Evolutionary conservation across 2,329 filamentous ascomycete genomes (phyloP).

Genomic region (Venturia pyrina): DNA sequence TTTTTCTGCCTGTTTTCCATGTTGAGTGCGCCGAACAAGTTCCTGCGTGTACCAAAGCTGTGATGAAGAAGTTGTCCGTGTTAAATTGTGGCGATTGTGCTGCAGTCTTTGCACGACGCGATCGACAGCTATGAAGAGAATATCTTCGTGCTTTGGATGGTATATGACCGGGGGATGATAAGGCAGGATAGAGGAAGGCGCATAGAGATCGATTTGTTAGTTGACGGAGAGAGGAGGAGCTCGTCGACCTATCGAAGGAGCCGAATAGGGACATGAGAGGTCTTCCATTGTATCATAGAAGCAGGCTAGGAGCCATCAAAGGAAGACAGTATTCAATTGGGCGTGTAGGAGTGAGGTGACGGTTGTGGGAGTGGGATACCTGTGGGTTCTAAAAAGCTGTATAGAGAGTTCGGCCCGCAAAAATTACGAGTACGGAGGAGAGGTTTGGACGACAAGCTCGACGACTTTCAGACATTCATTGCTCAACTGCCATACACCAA

Average conservation of each 20-base stretch:
- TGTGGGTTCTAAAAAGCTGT: background rate
- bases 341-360: background rate
- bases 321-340: background rate
- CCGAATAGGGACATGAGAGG: constrained; percentile 54
- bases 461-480: background rate
- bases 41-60: constrained; percentile 42
- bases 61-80: constrained; percentile 44
- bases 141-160: background rate
- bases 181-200: constrained; percentile 24
- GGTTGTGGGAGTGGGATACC: background rate
- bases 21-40: constrained; percentile 38
- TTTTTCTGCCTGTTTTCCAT: constrained; percentile 3
- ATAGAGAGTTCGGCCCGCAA: background rate
- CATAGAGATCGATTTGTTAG: constrained; percentile 26
- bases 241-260: constrained; percentile 41
- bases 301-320: background rate
- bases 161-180: background rate
- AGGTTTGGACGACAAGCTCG: background rate
- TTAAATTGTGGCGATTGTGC: constrained; percentile 17
- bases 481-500: background rate
- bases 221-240: constrained; percentile 38
- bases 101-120: background rate
- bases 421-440: background rate
- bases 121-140: background rate
- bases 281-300: constrained; percentile 44